Base-by-base conservation (phyloP, 768 basidiomycete genomes). In the Russula emetica region DNA sequence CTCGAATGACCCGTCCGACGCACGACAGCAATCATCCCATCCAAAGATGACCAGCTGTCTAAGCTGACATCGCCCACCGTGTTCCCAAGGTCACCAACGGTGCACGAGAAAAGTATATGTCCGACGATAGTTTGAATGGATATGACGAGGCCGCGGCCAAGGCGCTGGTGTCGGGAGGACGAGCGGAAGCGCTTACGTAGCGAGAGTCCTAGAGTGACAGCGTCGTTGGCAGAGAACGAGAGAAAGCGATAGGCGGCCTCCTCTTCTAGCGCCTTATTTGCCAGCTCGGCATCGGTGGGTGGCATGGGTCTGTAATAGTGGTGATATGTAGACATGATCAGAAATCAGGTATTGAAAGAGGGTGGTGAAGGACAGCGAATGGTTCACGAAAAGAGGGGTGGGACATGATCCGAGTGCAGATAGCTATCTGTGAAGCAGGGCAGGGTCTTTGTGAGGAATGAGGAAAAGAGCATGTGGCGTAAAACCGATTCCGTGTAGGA, bases 111-210 rank as follows among this genome's bases (percentile, higher is more conserved):
- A 42, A 93, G 75, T 0, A 84, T 84, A 69, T 92, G 88, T 0
- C 91, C 91, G 5, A 84, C 85, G 63, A 89, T 85, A 18, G 86
- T 83, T 74, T 92, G 90, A 62, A 93, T 84, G 10, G 87, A 86
- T 66, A 93, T 84, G 53, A 90, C 86, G 64, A 91, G 81, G 36
- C 92, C 92, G 72, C 89, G 89, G 34, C 90, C 90, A 16, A 58
- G 62, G 71, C 86, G 88, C 22, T 78, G 75, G 72, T 91, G 87
- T 24, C 90, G 80, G 45, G 83, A 80, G 32, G 85, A 83, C 28
- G 82, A 81, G 61, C 90, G 83, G 68, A 93, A 93, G n/a, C 91
- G 82, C 74, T 93, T 93, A 66, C 91, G 83, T 55, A 93, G 74
- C 3, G 89, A 91, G 57, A 92, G 81, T 8, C 85, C 85, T 30